Base-by-base conservation (phyloP, 345 rosid species). In the Bruguiera gymnorhiza region DNA sequence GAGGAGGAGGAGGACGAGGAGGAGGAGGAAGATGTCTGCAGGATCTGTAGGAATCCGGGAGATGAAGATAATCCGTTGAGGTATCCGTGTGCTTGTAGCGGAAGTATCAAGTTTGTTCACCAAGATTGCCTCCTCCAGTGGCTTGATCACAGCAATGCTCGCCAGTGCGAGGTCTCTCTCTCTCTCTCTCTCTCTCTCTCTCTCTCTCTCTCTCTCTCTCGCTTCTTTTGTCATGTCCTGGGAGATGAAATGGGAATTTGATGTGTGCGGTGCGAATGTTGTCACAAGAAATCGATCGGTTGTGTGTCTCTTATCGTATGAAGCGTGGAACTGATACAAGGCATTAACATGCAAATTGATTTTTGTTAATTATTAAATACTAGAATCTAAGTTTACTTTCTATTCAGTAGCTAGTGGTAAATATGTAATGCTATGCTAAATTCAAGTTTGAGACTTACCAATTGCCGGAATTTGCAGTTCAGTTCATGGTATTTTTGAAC, bases 121-220 rank as follows among this genome's bases (percentile, higher is more conserved):
- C 99, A 96, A 78, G 96, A 96, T 78, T 96, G 99, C 58, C 96
- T 96, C 56, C 93, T 96, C 55, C 98, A 96, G 89, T 96, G 99
- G 99, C 93, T 96, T 50, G 88, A 89, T 77, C 99, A 92, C 66
- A 92, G 97, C 83, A 96, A 96, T 81, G 96, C 98, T 72, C 99
- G 99, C 68, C 98, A 90, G 72, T 96, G 99, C 94, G 98, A 96
- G 99, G 99, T 96, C 52, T 2, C 8, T 58, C 36, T 67, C 29
- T n/a, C 7, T 13, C 20, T 3, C 3, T 39, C 6, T 4, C 19
- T 77, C 65, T 70, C 30, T 24, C 27, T 34, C 16, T 29, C 48
- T 62, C 26, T 29, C 29, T 27, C 37, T 34, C 37, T 6, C 36
- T 34, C 37, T 34, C 20, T 6, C 19, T 24, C 24, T 24, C 24